Percentiles rank a stretch among this genome's conserved stretches.
phyloP scores from a whole-genome alignment of 2,329 filamentous ascomycete species.

The Paraphaeosphaeria minitans region DNA sequence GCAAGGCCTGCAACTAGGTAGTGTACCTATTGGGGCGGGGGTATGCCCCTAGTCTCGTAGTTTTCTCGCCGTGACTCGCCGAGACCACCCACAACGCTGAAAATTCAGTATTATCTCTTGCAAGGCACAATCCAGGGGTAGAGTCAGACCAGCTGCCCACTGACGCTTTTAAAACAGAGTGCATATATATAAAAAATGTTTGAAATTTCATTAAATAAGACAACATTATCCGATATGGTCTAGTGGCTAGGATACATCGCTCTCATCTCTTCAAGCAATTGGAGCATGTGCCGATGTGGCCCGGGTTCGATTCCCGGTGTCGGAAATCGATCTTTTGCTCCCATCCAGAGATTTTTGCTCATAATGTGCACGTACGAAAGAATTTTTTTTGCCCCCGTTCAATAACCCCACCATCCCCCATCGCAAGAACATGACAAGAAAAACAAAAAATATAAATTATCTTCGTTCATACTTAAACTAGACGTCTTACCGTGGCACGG shows the following conservation, averaged over 20 bases:
- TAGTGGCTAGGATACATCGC: constrained; percentile 16
- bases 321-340: constrained; percentile 3
- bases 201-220: background rate
- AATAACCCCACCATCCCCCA: too few species aligned
- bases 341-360: background rate
- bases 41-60: background rate
- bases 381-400: too few species aligned
- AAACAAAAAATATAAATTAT: too few species aligned
- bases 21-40: too few species aligned
- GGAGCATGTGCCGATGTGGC: constrained; percentile 5
- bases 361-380: background rate
- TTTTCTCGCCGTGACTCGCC: constrained; percentile 2
- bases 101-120: background rate
- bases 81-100: background rate
- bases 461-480: background rate
- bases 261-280: background rate
- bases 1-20: background rate
- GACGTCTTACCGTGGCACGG: too few species aligned
- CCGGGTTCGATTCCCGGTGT: constrained; percentile 13
- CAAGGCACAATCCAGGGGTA: too few species aligned
- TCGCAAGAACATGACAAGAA: too few species aligned
- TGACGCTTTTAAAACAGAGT: background rate
- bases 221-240: constrained; percentile 11
- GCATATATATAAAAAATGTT: background rate
- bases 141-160: background rate